Evolutionary conservation across 352 stramenopile genomes (phyloP).

Genomic region (Phytophthora citricola): DNA sequence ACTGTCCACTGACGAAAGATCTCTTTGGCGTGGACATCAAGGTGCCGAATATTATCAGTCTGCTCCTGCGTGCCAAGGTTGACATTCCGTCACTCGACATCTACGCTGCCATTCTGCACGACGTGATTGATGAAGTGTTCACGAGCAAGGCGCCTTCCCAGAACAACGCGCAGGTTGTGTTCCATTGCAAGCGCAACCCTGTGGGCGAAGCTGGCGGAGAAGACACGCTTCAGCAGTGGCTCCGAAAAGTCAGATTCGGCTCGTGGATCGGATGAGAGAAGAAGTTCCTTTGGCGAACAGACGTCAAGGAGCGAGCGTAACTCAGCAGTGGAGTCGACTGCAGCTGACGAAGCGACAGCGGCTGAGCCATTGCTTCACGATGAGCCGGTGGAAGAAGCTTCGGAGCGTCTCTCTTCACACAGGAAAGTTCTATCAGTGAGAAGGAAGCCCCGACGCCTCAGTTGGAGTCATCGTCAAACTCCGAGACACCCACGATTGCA

Average conservation of each 20-base stretch:
- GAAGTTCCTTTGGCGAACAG: conserved; percentile 39
- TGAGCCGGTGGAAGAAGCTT: conserved; percentile 15
- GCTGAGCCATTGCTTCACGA: conserved; percentile 9
- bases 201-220: conserved; percentile 69
- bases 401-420: conserved; percentile 13
- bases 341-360: conserved; percentile 16
- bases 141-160: conserved; percentile 59
- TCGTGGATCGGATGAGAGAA: conserved; percentile 44
- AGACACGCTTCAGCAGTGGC: conserved; percentile 45
- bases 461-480: conserved; percentile 7
- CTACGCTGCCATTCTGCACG: conserved; percentile 78
- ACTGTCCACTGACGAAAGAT: conserved; percentile 78
- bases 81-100: conserved; percentile 74
- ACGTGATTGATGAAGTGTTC: conserved; percentile 81
- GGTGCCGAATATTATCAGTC: conserved; percentile 58
- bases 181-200: conserved; percentile 72
- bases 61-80: conserved; percentile 67
- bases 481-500: neutral
- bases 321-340: conserved; percentile 13
- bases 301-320: conserved; percentile 20
- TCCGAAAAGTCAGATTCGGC: conserved; percentile 41
- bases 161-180: conserved; percentile 76
- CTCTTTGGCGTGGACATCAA: conserved; percentile 67
- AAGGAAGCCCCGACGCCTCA: conserved; percentile 15
- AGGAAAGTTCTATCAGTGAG: conserved; percentile 7